phyloP scores from a whole-genome alignment of 1,139 yeast species.

The Arxiozyma heterogenica region DNA sequence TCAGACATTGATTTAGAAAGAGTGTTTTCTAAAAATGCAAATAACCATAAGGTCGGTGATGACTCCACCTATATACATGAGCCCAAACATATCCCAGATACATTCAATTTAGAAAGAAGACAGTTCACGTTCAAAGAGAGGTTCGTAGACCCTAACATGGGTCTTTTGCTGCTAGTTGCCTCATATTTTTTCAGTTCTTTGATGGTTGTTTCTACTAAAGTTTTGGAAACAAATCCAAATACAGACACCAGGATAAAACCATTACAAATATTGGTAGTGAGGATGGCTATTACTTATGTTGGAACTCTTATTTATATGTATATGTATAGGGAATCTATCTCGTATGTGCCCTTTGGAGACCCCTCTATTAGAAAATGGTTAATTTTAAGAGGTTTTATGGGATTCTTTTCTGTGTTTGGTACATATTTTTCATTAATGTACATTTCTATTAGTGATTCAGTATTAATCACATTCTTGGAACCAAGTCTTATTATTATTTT shows the following conservation, averaged over 20 bases:
- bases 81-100: neutral
- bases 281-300: conserved; percentile 65
- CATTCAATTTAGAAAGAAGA: neutral
- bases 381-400: conserved; percentile 56
- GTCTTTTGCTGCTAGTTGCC: conserved; percentile 36
- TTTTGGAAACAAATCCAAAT: conserved; percentile 50
- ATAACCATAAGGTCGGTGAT: no score
- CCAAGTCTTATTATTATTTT: conserved; percentile 72
- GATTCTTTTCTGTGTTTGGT: conserved; percentile 73
- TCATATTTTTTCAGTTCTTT: conserved; percentile 65
- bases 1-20: neutral
- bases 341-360: conserved; percentile 68
- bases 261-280: conserved; percentile 60
- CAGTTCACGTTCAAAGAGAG: conserved; percentile 9
- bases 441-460: conserved; percentile 65
- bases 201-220: conserved; percentile 70
- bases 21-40: neutral
- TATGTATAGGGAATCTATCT: conserved; percentile 36
- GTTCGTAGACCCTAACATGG: conserved; percentile 30
- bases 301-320: conserved; percentile 50
- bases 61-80: no score
- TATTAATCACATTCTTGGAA: conserved; percentile 66
- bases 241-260: conserved; percentile 44
- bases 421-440: conserved; percentile 67
- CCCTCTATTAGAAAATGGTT: conserved; percentile 45